Base-by-base conservation (phyloP, 805 yeast genomes). In the Yamadazyma scolyti region DNA sequence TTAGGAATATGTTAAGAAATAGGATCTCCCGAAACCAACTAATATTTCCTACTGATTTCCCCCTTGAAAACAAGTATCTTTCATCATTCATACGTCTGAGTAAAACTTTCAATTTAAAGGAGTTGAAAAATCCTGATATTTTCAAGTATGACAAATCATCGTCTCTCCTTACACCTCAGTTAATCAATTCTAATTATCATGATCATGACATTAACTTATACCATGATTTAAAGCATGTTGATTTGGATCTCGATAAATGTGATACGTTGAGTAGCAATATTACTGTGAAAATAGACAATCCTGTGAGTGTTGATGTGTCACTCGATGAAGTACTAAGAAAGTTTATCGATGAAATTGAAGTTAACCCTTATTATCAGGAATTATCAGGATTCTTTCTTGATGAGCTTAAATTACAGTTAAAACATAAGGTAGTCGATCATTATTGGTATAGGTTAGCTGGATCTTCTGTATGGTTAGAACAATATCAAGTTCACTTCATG, bases 391-490 rank as follows among this genome's bases (percentile, higher is more conserved):
- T 51, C 34, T 50, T 56, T 36, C 19, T 44, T 4, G 49, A 52
- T 11, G 48, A 50, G 20, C 42, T 56, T 20, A 39, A 34, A 23
- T 27, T 52, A 8, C 57, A 52, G 37, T 27, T 52, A 11, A 27
- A 44, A 26, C 31, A 37, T 28, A 43, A 48, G 16, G 43, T 48
- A 8, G 46, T 53, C 4, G 58, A 55, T 16, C 44, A 43, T 27
- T 46, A 49, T 33, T 75, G 79, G 77, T 68, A 49, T 39, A 55
- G 65, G 33, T 63, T 70, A 32, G 69, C 75, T 3, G 76, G 77
- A 1, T 65, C 76, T 1, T 61, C 74, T 1, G 73, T 72, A 9
- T 75, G 77, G 77, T 48, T 75, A 20, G 68, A 65, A 26, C 65
- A 65, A 21, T 71, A 71, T 39, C 70, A 71, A 24, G 63, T 68